Conservation (phyloP, 331 rosid species). For the Quercus lobata region DNA sequence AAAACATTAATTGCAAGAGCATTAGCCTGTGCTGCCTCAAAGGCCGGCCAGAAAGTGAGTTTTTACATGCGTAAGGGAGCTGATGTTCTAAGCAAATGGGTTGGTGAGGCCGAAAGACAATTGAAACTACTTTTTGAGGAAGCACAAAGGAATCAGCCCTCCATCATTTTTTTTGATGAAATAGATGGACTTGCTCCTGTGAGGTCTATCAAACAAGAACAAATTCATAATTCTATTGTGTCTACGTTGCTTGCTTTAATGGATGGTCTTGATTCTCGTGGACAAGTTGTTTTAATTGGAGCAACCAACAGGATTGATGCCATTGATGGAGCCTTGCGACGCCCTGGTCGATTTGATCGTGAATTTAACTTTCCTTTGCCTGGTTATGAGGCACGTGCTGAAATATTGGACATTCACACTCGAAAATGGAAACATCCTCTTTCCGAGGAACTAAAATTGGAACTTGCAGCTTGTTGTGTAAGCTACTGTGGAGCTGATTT, state of each 20-base stretch:
- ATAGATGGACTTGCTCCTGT: constrained; percentile 99
- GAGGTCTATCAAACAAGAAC: constrained; percentile 98
- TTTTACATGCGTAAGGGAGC: constrained; percentile 99
- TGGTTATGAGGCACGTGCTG: constrained; percentile 92
- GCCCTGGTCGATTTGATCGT: constrained; percentile 98
- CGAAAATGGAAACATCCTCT: constrained; percentile 98
- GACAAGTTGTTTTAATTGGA: constrained; percentile 96
- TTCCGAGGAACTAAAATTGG: constrained; percentile 59
- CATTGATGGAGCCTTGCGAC: constrained; percentile 96
- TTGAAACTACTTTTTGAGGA: constrained; percentile 95
- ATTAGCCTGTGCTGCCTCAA: constrained; percentile 94
- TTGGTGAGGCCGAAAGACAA: constrained; percentile 99
- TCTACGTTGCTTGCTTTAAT: constrained; percentile 98
- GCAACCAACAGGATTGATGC: constrained; percentile 98
- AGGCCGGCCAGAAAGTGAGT: constrained; percentile 98
- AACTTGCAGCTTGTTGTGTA: constrained; percentile 97
- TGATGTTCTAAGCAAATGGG: constrained; percentile 97
- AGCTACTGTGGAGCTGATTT: constrained; percentile 99
- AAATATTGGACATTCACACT: constrained; percentile 88
- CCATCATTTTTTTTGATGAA: constrained; percentile 95
- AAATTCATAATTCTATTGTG: constrained; percentile 96
- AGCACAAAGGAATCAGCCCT: constrained; percentile 97
- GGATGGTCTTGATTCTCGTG: constrained; percentile 99
- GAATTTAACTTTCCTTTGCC: constrained; percentile 94
- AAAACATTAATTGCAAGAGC: constrained; percentile 96